phyloP scores from a whole-genome alignment of 257 asterid species.

The Solanum paucissectum region DNA sequence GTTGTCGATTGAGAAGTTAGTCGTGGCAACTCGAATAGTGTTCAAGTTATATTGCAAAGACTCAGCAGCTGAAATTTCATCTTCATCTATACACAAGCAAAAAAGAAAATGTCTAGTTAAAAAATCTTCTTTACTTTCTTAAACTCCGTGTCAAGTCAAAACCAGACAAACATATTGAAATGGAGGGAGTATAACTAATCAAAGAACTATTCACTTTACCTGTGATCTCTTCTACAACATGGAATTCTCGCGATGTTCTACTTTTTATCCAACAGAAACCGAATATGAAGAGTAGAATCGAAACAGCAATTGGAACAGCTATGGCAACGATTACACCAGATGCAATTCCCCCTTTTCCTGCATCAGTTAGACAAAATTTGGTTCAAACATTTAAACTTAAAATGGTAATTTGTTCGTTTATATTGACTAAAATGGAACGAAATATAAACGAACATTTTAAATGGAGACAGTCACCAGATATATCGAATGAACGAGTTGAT shows the following conservation, averaged over 20 bases:
- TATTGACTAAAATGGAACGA: not conserved
- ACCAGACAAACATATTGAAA: not conserved
- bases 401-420: not conserved
- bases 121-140: too few species aligned
- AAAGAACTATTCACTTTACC: not conserved
- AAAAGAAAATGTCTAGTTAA: not conserved
- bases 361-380: not conserved
- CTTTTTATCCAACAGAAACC: not conserved
- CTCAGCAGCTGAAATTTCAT: not conserved
- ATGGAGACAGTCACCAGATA: not conserved
- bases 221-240: not conserved
- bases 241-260: not conserved
- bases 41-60: not conserved
- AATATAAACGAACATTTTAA: not conserved
- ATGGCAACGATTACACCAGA: not conserved
- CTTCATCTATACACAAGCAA: not conserved
- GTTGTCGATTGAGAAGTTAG: not conserved
- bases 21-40: slow-evolving; percentile 7
- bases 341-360: slow-evolving; percentile 4
- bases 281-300: not conserved
- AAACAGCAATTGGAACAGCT: not conserved
- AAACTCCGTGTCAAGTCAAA: not conserved
- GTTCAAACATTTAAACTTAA: not conserved
- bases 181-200: too few species aligned
- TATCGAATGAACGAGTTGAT: not conserved